Conservation (phyloP, 2,329 filamentous ascomycete genomes). For the Beauveria sp. region DNA sequence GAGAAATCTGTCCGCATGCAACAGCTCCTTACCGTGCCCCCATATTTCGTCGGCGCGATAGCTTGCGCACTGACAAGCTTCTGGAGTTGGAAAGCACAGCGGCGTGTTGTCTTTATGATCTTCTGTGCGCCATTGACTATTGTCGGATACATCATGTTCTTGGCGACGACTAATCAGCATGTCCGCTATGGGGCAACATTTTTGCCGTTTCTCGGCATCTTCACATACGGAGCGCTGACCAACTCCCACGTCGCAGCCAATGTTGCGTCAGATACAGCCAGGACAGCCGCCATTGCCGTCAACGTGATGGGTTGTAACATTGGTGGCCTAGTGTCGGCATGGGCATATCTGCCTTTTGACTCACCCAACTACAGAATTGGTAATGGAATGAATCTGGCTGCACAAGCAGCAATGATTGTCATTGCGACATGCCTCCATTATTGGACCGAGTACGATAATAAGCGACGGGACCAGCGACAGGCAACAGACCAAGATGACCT, state of each 20-base stretch:
- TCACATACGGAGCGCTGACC: conserved; percentile 53
- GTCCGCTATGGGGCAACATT: conserved; percentile 63
- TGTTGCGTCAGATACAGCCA: conserved; percentile 60
- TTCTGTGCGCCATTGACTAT: conserved; percentile 53
- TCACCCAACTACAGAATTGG: conserved; percentile 60
- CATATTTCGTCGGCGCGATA: not conserved
- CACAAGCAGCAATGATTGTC: conserved; percentile 48
- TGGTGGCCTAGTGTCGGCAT: conserved; percentile 8
- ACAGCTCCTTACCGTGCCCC: conserved; percentile 34
- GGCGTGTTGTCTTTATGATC: conserved; percentile 41
- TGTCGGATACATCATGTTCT: conserved; percentile 61
- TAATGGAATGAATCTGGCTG: conserved; percentile 62
- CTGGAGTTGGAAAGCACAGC: conserved; percentile 4
- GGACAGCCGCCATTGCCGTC: conserved; percentile 52
- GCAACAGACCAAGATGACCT: conserved; percentile 39
- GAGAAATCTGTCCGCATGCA: conserved; percentile 46
- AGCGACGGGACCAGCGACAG: conserved; percentile 45
- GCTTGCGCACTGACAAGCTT: not conserved
- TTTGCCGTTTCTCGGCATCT: conserved; percentile 54
- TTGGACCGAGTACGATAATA: conserved; percentile 60
- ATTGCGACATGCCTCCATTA: conserved; percentile 38
- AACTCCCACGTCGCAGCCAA: conserved; percentile 62
- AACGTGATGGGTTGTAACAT: conserved; percentile 38
- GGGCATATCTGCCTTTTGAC: conserved; percentile 46
- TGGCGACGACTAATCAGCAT: conserved; percentile 40